Evolutionary conservation across 306 rosid genomes (phyloP).

Genomic region (Vigna angularis): DNA sequence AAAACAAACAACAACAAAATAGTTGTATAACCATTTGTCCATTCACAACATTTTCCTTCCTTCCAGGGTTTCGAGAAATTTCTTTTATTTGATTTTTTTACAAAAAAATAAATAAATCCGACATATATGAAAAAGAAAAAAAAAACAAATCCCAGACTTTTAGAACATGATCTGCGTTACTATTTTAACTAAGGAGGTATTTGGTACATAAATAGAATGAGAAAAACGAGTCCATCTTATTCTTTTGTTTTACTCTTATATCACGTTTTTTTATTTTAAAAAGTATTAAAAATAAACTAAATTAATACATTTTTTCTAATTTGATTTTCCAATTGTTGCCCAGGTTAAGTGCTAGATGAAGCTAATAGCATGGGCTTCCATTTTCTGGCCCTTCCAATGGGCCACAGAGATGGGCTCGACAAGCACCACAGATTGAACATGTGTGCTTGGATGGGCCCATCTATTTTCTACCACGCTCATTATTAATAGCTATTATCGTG

Average conservation of each 20-base stretch:
- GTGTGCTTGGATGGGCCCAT: constrained; percentile 6
- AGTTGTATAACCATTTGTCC: not conserved
- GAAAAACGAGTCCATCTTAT: not conserved
- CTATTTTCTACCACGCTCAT: not conserved
- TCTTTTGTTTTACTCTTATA: not conserved
- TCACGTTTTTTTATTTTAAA: not conserved
- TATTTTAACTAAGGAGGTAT: not conserved
- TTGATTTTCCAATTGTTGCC: not conserved
- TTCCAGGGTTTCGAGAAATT: not conserved
- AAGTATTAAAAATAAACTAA: not conserved
- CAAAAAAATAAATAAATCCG: too few species aligned
- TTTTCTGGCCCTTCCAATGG: not conserved
- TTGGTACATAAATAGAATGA: not conserved
- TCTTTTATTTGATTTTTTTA: not conserved
- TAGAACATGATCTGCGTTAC: not conserved
- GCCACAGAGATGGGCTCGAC: not conserved
- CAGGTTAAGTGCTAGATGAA: not conserved
- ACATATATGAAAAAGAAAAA: too few species aligned
- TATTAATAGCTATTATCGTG: not conserved
- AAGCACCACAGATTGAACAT: not conserved
- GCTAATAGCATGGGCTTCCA: constrained; percentile 9
- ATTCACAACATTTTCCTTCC: not conserved
- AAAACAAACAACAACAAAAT: too few species aligned
- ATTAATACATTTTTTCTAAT: not conserved
- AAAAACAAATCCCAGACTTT: not conserved